Percentiles rank a stretch among this genome's conserved stretches.
Evolutionary conservation across 768 basidiomycete genomes (phyloP).

Genomic region (Collybia sordida): DNA sequence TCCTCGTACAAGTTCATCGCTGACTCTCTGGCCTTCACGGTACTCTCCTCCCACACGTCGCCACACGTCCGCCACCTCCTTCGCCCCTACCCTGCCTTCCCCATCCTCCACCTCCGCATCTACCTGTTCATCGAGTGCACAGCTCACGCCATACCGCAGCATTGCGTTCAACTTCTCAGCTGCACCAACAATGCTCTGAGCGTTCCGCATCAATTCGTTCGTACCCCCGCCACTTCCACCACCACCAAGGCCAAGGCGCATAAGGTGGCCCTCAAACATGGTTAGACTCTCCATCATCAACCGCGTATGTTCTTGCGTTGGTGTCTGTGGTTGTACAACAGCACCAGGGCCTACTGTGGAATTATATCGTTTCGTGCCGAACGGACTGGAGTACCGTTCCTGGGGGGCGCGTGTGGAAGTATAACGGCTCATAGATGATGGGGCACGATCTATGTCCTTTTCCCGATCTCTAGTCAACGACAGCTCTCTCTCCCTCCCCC

Average conservation of each 20-base stretch:
- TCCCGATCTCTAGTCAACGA: constrained; percentile 7
- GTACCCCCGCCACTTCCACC: constrained; percentile 29
- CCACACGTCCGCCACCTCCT: constrained; percentile 61
- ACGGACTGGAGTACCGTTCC: constrained; percentile 25
- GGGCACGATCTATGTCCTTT: constrained; percentile 15
- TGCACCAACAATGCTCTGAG: constrained; percentile 61
- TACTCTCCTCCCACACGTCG: constrained; percentile 67
- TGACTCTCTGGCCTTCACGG: constrained; percentile 66
- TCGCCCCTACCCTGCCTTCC: constrained; percentile 16
- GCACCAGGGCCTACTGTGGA: constrained; percentile 12
- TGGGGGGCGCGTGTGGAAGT: constrained; percentile 2
- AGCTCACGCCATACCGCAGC: constrained; percentile 52
- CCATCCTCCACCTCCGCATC: constrained; percentile 67
- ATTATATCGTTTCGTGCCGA: constrained; percentile 16
- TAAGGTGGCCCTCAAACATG: constrained; percentile 69
- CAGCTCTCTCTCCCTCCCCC: constrained; percentile 14
- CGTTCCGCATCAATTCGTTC: constrained; percentile 58
- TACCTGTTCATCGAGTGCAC: constrained; percentile 72
- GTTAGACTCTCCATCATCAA: constrained; percentile 68
- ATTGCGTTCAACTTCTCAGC: constrained; percentile 69
- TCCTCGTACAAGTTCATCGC: constrained; percentile 77
- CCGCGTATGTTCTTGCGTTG: constrained; percentile 57
- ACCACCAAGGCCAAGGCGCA: constrained; percentile 38
- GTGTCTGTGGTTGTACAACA: constrained; percentile 17
- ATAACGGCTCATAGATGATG: constrained; percentile 20